Conservation (phyloP, 1,284 basidiomycete species). For the Microbotryomycetes sp. region DNA sequence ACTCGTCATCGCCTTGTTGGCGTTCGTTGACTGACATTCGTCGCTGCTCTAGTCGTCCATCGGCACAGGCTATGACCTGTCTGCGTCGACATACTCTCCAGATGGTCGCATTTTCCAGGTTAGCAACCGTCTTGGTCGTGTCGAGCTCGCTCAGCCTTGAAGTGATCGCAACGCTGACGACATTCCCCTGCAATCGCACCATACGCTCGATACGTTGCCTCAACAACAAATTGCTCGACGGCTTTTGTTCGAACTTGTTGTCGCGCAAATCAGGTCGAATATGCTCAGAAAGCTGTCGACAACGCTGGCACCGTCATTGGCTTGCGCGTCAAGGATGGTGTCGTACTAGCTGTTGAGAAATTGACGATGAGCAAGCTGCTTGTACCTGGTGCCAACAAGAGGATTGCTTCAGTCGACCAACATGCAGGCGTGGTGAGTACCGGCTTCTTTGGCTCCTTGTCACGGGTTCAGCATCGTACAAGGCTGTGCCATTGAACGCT, state of each 20-base stretch:
- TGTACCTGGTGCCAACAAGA: conserved; percentile 83
- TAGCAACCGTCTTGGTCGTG: conserved; percentile 18
- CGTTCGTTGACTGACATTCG: not conserved
- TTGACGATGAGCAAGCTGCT: conserved; percentile 95
- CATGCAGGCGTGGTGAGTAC: conserved; percentile 78
- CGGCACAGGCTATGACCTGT: conserved; percentile 97
- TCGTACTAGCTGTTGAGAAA: conserved; percentile 94
- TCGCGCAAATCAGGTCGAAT: conserved; percentile 66
- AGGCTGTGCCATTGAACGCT: too few relatives aligned
- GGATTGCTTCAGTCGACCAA: conserved; percentile 87
- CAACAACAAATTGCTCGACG: not conserved
- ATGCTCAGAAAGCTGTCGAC: conserved; percentile 96
- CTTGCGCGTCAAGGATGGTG: conserved; percentile 84
- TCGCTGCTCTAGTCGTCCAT: conserved; percentile 58
- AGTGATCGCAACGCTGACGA: not conserved
- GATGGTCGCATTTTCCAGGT: conserved; percentile 98
- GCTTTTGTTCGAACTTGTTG: not conserved
- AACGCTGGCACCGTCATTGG: conserved; percentile 68
- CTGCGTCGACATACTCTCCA: conserved; percentile 95
- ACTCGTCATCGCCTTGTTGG: not conserved
- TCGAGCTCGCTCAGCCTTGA: not conserved
- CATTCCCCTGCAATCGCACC: not conserved
- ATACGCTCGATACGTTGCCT: too few relatives aligned
- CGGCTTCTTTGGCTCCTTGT: not conserved
- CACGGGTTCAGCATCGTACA: not conserved